A percentile compares a stretch with the other conserved stretches of the same genome.
phyloP scores from a whole-genome alignment of 2,329 filamentous ascomycete species.

The Lasiodiplodia gonubiensis region DNA sequence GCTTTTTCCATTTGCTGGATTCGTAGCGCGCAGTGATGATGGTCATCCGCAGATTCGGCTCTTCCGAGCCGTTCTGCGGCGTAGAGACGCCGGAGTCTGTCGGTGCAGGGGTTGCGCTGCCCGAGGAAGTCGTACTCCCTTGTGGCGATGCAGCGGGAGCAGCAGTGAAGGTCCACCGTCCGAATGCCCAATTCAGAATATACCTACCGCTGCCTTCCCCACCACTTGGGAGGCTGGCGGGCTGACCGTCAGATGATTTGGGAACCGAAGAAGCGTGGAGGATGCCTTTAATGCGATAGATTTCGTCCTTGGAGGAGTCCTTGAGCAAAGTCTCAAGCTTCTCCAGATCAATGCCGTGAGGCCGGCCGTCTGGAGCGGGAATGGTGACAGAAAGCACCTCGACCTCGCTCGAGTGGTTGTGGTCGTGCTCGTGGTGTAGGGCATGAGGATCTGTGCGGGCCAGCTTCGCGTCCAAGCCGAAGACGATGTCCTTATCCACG shows the following conservation, averaged over 20 bases:
- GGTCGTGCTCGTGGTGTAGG: slow-evolving; percentile 47
- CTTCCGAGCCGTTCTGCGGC: slow-evolving; percentile 53
- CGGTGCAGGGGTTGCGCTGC: slow-evolving; percentile 33
- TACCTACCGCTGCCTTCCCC: slow-evolving; percentile 62
- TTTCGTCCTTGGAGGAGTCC: slow-evolving; percentile 84
- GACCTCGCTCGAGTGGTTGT: slow-evolving; percentile 78
- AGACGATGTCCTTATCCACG: slow-evolving; percentile 78
- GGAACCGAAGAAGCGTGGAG: slow-evolving; percentile 55
- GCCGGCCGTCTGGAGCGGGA: slow-evolving; percentile 48
- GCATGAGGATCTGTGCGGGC: slow-evolving; percentile 55
- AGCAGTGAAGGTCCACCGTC: slow-evolving; percentile 87
- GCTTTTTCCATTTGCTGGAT: slow-evolving; percentile 78
- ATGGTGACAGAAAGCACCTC: slow-evolving; percentile 88
- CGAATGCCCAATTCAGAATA: slow-evolving; percentile 98
- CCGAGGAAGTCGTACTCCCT: slow-evolving; percentile 35
- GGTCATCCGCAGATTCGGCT: slow-evolving; percentile 71
- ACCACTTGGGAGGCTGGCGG: slow-evolving; percentile 43
- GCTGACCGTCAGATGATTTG: slow-evolving; percentile 53
- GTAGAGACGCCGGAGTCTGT: slow-evolving; percentile 35
- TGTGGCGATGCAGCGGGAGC: slow-evolving; percentile 44
- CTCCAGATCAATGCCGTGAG: slow-evolving; percentile 61
- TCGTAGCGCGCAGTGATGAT: slow-evolving; percentile 76
- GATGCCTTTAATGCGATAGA: slow-evolving; percentile 90
- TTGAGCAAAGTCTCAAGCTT: slow-evolving; percentile 71
- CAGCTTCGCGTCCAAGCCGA: slow-evolving; percentile 86